A percentile compares a stretch with the other conserved stretches of the same genome.
Evolutionary conservation across 441 rosid genomes (phyloP).

Genomic region (Croton setiger): DNA sequence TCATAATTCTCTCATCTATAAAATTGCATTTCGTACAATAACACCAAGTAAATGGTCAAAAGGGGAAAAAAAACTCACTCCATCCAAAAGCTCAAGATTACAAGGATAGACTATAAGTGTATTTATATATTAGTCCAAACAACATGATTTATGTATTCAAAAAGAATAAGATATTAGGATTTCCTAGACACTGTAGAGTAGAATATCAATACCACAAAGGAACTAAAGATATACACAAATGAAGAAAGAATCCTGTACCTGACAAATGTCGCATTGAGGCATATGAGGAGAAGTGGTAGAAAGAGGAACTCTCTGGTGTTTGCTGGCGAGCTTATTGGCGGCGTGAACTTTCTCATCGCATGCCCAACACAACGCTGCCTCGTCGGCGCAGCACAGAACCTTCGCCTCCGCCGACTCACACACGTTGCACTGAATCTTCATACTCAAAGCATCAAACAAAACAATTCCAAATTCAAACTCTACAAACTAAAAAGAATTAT

Average conservation of each 20-base stretch:
- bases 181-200: no score
- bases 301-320: conserved; percentile 90
- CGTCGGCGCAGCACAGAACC: conserved; percentile 96
- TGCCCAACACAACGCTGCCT: conserved; percentile 87
- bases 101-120: background rate
- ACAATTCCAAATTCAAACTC: background rate
- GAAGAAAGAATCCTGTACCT: conserved; percentile 34
- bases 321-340: conserved; percentile 92
- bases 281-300: conserved; percentile 55
- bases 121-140: no score
- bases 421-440: conserved; percentile 98
- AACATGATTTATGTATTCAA: no score
- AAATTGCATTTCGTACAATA: no score
- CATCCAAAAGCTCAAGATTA: background rate
- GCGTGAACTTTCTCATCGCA: conserved; percentile 91
- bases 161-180: no score
- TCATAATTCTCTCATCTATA: no score
- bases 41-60: no score
- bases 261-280: conserved; percentile 93
- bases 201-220: no score
- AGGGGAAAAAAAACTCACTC: no score
- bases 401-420: conserved; percentile 88
- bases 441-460: conserved; percentile 14
- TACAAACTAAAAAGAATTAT: background rate
- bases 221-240: no score